Evolutionary conservation across 2,329 filamentous ascomycete genomes (phyloP).

Genomic region (Ascochyta lentis): DNA sequence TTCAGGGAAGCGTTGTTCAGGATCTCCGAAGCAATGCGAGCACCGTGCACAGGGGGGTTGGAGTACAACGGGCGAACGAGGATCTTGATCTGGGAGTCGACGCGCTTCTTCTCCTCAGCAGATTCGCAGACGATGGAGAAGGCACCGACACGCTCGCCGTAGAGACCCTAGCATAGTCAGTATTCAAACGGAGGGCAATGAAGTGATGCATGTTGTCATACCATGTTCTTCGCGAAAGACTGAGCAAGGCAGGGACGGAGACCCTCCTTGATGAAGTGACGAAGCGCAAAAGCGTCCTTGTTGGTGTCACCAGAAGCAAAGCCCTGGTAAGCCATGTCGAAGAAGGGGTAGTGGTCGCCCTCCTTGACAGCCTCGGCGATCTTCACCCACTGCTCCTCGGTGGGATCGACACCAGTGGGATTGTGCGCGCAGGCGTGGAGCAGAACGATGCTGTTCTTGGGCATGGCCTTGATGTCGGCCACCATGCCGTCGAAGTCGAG

Average conservation of each 20-base stretch:
- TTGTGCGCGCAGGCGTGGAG: conserved; percentile 98
- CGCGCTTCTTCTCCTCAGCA: conserved; percentile 89
- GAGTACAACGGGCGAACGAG: conserved; percentile 96
- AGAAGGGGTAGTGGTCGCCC: conserved; percentile 91
- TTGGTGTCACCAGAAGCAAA: conserved; percentile 93
- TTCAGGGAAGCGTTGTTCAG: conserved; percentile 84
- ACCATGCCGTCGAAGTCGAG: conserved; percentile 96
- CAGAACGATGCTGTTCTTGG: conserved; percentile 85
- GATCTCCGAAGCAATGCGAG: conserved; percentile 90
- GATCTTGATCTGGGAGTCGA: conserved; percentile 98
- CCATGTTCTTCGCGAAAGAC: conserved; percentile 99
- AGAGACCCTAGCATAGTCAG: conserved; percentile 72
- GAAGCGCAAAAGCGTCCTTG: conserved; percentile 90
- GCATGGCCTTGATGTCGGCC: conserved; percentile 86
- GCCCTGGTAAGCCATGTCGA: conserved; percentile 88
- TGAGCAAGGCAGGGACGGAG: conserved; percentile 88
- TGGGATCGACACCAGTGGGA: conserved; percentile 95
- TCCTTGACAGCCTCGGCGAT: conserved; percentile 87
- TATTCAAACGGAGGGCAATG: too few relatives aligned
- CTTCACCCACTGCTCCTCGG: conserved; percentile 87
- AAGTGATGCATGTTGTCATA: conserved; percentile 47
- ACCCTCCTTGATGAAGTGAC: conserved; percentile 91
- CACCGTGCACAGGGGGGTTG: conserved; percentile 96
- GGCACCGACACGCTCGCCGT: conserved; percentile 96
- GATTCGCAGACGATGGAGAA: conserved; percentile 91